Evolutionary conservation across 1,139 yeast genomes (phyloP), one percentile per base, ranked within the genome.

Genomic region (Saccharomycopsis hybrid): DNA sequence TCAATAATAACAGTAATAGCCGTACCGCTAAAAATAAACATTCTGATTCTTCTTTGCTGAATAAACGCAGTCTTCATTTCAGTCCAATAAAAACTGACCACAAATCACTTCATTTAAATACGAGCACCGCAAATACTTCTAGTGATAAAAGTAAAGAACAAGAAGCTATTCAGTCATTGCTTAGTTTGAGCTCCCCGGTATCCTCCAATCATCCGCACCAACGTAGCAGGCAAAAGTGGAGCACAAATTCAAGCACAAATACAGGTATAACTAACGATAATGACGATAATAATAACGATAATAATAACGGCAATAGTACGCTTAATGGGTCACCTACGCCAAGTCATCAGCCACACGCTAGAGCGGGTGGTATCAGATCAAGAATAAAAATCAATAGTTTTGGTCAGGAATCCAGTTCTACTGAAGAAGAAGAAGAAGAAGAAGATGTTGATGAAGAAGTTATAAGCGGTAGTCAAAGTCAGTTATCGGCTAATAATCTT

Each of bases 161-260:
- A 41, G 55, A 52, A 48, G 55, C 55, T 8, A 43, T 52, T 13
- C 52, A 52, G 41, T 48, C 52, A 13, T 44, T 52, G 7, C 42
- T 52, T 9, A 40, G 39, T n/a, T 33, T 52, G n/a, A 41, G 47
- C 18, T 51, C 54, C 8, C 54, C 54, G 3, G 31, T 28, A 9
- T 41, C 52, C 3, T 47, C 47, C 24, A 43, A 33, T 18, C 9
- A 30, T 8, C 8, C 32, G 18, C 45, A 40, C 40, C 18, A 40
- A 11, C 28, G 13, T 18, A 9, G 31, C n/a, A 9, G 37, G 11
- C 25, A 33, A n/a, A n/a, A n/a, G n/a, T n/a, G n/a, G n/a, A n/a
- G n/a, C n/a, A n/a, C n/a, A n/a, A n/a, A n/a, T n/a, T n/a, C n/a
- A n/a, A n/a, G n/a, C n/a, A n/a, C n/a, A n/a, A n/a, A n/a, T n/a